Base-by-base conservation (phyloP, 2,329 filamentous ascomycete species). In the Sporothrix humicola region DNA sequence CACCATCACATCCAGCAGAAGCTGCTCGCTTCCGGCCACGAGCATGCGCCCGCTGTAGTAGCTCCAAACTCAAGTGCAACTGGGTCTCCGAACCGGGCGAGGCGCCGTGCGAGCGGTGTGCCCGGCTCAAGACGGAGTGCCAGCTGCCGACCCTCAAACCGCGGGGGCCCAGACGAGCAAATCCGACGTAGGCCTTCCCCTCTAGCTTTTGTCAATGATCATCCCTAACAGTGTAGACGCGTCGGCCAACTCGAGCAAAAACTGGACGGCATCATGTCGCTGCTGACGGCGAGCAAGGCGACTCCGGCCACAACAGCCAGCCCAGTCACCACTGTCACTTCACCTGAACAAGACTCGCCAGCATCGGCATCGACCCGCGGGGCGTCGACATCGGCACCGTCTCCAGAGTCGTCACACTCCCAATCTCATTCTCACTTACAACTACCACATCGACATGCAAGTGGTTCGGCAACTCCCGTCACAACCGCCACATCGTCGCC, bases 161-260 rank as follows among this genome's bases (percentile, higher is more conserved):
- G 0, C 74, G 77, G 4, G 77, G 77, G 1, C 76, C 76, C 0
- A 73, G 76, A 8, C 74, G 75, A 10, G 77, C 75, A 9, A 75
- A 78, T 44, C 74, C 76, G 12, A 76, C 74, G 75, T 77, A 44
- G 66, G 75, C 58, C 26, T 26, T 13, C 10, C 12, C 20, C 54
- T 9, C 4, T 9, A n/a, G 9, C 9, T 23, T 56, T 9, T 23
- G 6, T 20, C n/a, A 17, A 20, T 20, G n/a, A 1, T 2, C n/a
- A 5, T 50, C n/a, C 54, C 23, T 26, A 26, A 26, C 23, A 26
- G 23, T 26, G 23, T 26, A 26, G 23, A 26, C 80, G 81, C 5
- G 82, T 83, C 1, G 81, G 80, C 6, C 81, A 82, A 71, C 58
- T 83, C 2, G 82, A 83, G 71, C 79, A 81, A 70, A 83, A 83